Base-by-base conservation (phyloP, 2,329 filamentous ascomycete genomes). In the Cytospora piceae region DNA sequence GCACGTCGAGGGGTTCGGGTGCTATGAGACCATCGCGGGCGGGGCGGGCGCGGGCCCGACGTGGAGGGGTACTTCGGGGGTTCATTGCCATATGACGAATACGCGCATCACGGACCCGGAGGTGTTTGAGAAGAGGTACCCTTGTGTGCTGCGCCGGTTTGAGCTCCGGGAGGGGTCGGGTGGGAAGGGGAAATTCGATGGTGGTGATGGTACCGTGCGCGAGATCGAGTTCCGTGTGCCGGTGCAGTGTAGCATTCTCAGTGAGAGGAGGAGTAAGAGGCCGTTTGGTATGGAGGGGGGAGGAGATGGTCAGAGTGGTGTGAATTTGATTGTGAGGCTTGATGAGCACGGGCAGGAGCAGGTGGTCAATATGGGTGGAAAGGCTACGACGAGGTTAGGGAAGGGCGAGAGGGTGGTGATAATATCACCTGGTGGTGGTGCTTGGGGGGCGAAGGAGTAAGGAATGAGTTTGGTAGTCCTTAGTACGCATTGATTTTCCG, bases 231-330 rank as follows among this genome's bases (percentile, higher is more conserved):
- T 91, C 72, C 79, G 89, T 1, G 85, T 89, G 55, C 87, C 88
- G 0, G 83, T 92, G 1, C 86, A 90, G 71, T 88, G 89, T 32
- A 87, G 84, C 14, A 92, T 93, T 55, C 77, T 93, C 17, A 89
- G 85, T 24, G 90, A 93, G 76, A 75, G 90, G 34, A 78, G 90
- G 24, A 88, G 92, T 0, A 88, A 90, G 70, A 83, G 85, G 67
- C 90, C 90, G 0, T 93, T 92, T 68, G 90, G 90, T 1, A 80
- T 93, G 69, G 84, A 85, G 42, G 90, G 90, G 0, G 90, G 90
- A 1, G 86, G 85, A 51, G 86, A 90, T 63, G 90, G 87, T 0
- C 77, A 82, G 66, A 84, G 86, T n/a, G 90, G 90, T 0, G 76
- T 89, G 63, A 93, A 93, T 68, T 80, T 90, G 63, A 92, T 90